Evolutionary conservation across 805 yeast species (phyloP), one percentile per base, ranked within the genome.

Genomic region (Cyberlindnera japonica): DNA sequence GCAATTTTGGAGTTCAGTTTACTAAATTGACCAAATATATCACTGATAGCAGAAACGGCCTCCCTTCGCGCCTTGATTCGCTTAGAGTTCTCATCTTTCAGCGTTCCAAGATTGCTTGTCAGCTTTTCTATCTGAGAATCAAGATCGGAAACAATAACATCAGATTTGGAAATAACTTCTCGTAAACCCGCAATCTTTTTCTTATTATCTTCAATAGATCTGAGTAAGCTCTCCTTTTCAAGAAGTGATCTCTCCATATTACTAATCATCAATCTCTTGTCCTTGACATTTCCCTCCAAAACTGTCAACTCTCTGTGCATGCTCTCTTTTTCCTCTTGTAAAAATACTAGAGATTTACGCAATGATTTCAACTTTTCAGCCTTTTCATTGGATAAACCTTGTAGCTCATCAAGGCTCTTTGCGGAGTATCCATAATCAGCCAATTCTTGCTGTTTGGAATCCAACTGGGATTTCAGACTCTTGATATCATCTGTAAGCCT

Each of bases 271-370:
- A 82, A 57, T 49, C 68, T 67, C 38, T 71, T 68, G 49, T 80
- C 85, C 43, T 78, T 77, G 12, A 79, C 59, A 25, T 60, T 59
- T 24, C 64, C 69, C 43, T 81, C 83, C 17, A 79, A 48, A 12
- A 65, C 59, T 7, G 66, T 63, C 16, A 73, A 40, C 26, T 72
- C 76, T 31, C 67, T 66, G 19, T 73, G 70, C 8, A 59, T 57
- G 5, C 53, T 40, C 36, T 77, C 83, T 47, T 71, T 71, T 7
- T 66, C 65, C 17, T 72, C 75, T 3, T 47, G 49, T 6, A 69
- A 44, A 3, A 50, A 45, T 11, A 54, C 57, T 13, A 72, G 36
- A 3, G 49, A 48, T 18, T 44, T 44, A 35, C 89, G 63, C 8
- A 67, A 41, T 1, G 43, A 47, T 49, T 70, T 78, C 25, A 75